Base-by-base conservation (phyloP, 345 rosid genomes). In the Tarenaya hassleriana region DNA sequence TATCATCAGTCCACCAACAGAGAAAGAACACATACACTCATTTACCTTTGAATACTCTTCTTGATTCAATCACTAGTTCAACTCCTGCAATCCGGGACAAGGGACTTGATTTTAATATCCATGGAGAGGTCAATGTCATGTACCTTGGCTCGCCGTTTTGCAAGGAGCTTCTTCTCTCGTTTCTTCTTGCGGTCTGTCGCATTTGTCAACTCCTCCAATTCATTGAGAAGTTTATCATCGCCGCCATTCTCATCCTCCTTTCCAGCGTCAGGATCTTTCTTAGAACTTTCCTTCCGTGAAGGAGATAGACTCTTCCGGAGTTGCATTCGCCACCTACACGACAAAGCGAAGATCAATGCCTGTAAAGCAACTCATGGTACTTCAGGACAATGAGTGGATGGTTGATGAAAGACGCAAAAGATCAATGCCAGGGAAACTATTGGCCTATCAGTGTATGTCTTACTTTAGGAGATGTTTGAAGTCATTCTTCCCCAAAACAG, bases 391-490 rank as follows among this genome's bases (percentile, higher is more conserved):
- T 24, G 13, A 17, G 19, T 14, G 14, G 13, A 19, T 54, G 14
- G 18, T 15, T 32, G 7, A 47, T n/a, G n/a, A n/a, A n/a, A n/a
- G n/a, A n/a, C n/a, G n/a, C n/a, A n/a, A n/a, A n/a, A n/a, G n/a
- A n/a, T n/a, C n/a, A n/a, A n/a, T n/a, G n/a, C n/a, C n/a, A n/a
- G n/a, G n/a, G n/a, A n/a, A n/a, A n/a, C n/a, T n/a, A n/a, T n/a
- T n/a, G n/a, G n/a, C n/a, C n/a, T n/a, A n/a, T n/a, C n/a, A n/a
- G n/a, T n/a, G 7, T 20, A 14, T 47, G 48, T 39, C 96, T 75
- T 81, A 92, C 98, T 88, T 92, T 63, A 88, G 34, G 44, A 85
- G 73, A 69, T 81, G 58, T 78, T 92, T 92, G 77, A 92, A 92
- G 68, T 92, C 95, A 69, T 85, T 88, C 81, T 88, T 87, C 50